A percentile compares a stretch with the other conserved stretches of the same genome.
Conservation (phyloP, 371 early-diverging fungal species). For the Syncephalastrum monosporum region DNA sequence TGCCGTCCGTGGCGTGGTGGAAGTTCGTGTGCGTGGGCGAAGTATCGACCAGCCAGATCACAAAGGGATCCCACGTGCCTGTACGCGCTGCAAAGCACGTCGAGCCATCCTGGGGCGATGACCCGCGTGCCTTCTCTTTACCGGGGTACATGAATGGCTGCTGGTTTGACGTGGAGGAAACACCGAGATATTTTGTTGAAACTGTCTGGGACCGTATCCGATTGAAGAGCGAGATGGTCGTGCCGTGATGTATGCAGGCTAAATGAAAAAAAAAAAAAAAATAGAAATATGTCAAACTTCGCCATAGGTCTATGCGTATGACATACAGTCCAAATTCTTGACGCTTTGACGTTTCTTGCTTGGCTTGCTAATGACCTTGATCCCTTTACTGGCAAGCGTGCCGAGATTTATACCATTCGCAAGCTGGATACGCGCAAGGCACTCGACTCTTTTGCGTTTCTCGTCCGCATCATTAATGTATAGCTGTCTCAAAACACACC, state of each 20-base stretch:
- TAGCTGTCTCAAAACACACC: constrained; percentile 70
- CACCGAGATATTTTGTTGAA: constrained; percentile 75
- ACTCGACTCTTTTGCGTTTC: constrained; percentile 69
- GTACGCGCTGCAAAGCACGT: constrained; percentile 22
- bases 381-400: constrained; percentile 66
- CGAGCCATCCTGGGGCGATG: constrained; percentile 8
- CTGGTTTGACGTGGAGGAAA: constrained; percentile 24
- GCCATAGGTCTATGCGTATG: neutral
- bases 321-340: constrained; percentile 65
- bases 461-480: constrained; percentile 76
- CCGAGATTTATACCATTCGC: constrained; percentile 56
- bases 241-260: constrained; percentile 73
- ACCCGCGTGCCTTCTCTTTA: constrained; percentile 5
- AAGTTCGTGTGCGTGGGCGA: constrained; percentile 17
- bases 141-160: constrained; percentile 24
- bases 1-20: no score
- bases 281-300: constrained; percentile 1
- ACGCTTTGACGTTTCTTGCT: constrained; percentile 71
- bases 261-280: constrained; percentile 5
- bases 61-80: constrained; percentile 79
- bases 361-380: constrained; percentile 80
- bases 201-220: constrained; percentile 80
- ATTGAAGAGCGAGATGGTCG: constrained; percentile 75
- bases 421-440: constrained; percentile 62
- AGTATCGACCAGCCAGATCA: constrained; percentile 73